Percentiles rank a stretch among this genome's conserved stretches.
phyloP scores from a whole-genome alignment of 371 early-diverging fungal genomes.

The Syncephalastrum monosporum region DNA sequence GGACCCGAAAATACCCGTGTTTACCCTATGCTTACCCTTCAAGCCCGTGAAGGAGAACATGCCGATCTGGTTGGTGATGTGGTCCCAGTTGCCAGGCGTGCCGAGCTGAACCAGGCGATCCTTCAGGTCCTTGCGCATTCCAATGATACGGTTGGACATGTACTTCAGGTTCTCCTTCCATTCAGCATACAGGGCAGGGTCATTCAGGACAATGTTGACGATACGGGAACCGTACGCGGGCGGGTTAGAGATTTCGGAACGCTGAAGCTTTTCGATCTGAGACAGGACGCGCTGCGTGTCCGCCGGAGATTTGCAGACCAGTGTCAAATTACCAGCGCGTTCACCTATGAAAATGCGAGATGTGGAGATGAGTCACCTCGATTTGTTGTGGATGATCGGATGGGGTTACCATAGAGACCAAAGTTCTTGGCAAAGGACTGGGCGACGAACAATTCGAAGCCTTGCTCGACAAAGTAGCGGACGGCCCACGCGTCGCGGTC shows the following conservation, averaged over 20 bases:
- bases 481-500: slow-evolving; percentile 91
- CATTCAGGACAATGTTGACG: slow-evolving; percentile 81
- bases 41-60: slow-evolving; percentile 97
- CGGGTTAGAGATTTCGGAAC: slow-evolving; percentile 88
- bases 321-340: slow-evolving; percentile 84
- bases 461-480: slow-evolving; percentile 87
- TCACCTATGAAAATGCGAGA: slow-evolving; percentile 57
- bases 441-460: slow-evolving; percentile 86
- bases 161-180: slow-evolving; percentile 79
- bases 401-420: slow-evolving; percentile 82
- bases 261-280: slow-evolving; percentile 81
- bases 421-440: slow-evolving; percentile 97
- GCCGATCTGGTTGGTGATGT: slow-evolving; percentile 93
- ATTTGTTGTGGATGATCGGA: background rate
- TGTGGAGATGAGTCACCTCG: too few species aligned
- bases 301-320: slow-evolving; percentile 61
- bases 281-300: slow-evolving; percentile 61
- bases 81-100: slow-evolving; percentile 95
- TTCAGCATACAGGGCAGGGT: slow-evolving; percentile 73
- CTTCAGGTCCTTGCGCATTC: slow-evolving; percentile 77
- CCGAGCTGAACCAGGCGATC: slow-evolving; percentile 62
- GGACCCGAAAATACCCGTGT: background rate
- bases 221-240: slow-evolving; percentile 90
- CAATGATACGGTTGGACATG: slow-evolving; percentile 89
- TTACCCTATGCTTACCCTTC: slow-evolving; percentile 33